Percentiles rank a stretch among this genome's conserved stretches.
These are phyloP conservation scores for Phytophthora quininea DNA, from an alignment of 352 stramenopile species.

Conservation along the genomic window DNA sequence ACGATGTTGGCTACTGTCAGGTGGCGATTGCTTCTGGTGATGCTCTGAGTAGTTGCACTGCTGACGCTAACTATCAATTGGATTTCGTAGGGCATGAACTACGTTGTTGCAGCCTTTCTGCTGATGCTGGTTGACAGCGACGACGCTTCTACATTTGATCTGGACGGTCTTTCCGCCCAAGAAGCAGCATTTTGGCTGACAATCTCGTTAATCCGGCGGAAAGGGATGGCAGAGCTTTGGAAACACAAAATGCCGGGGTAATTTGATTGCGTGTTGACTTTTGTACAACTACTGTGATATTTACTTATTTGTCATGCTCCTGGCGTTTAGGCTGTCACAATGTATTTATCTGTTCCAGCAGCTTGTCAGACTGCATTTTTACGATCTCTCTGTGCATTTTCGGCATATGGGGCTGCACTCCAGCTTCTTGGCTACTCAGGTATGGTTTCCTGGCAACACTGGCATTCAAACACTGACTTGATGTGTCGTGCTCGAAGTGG, in stretches of 20 bases:
- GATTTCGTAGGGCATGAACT: constrained; percentile 79
- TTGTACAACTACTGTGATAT: background rate
- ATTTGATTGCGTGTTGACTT: constrained; percentile 2
- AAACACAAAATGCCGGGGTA: constrained; percentile 80
- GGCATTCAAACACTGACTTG: background rate
- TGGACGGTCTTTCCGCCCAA: constrained; percentile 38
- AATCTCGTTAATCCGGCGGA: constrained; percentile 54
- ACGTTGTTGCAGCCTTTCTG: constrained; percentile 69
- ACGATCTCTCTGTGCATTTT: constrained; percentile 66
- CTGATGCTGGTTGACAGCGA: constrained; percentile 45
- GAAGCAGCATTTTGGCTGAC: constrained; percentile 71
- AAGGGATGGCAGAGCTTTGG: constrained; percentile 74
- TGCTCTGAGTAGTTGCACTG: background rate
- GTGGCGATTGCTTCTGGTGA: constrained; percentile 19
- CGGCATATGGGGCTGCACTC: constrained; percentile 83
- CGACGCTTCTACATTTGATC: constrained; percentile 3
- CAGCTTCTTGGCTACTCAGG: constrained; percentile 80
- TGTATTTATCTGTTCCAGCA: constrained; percentile 84
- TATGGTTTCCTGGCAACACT: constrained; percentile 17
- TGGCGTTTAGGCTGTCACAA: constrained; percentile 47
- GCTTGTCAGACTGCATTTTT: constrained; percentile 71
- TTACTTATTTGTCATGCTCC: background rate
- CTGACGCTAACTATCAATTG: background rate
- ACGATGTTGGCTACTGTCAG: constrained; percentile 83
- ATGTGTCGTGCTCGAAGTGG: constrained; percentile 47